Base-by-base conservation (phyloP, 2,329 filamentous ascomycete genomes). In the Trichophaea hybrida region DNA sequence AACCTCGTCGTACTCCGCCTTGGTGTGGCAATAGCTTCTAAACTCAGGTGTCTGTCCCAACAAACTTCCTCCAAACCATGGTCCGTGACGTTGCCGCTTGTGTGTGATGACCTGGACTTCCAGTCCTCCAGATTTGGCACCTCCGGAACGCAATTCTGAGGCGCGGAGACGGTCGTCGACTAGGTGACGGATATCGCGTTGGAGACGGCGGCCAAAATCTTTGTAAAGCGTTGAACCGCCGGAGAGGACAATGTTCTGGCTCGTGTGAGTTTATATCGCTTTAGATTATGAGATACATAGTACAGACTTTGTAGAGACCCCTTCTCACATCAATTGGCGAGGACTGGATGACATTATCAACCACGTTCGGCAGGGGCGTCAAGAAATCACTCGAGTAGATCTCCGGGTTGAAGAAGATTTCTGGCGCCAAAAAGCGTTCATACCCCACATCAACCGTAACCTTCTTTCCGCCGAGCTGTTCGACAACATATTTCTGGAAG, bases 351-450 rank as follows among this genome's bases (percentile, higher is more conserved):
- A 97, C 93, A 59, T 85, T 86, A 71, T 98, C 93, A 63, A 98
- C 94, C 55, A 98, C 93, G 55, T 81, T 86, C 31, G 93, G 93
- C 6, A 98, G 80, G 12, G 93, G 93, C 10, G 93, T 98, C 66
- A 98, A 77, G 77, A 98, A 98, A 72, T 98, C 93, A 67, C 91
- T 97, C 63, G 88, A 95, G 79, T 97, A 97, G 70, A 98, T 98
- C 76, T 98, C 93, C 34, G 93, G 93, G 75, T 98, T 98, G 82
- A 98, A 98, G 76, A 98, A 98, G 71, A 98, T 98, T 74, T 98
- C 93, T 31, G 94, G 94, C 1, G 93, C 93, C 61, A 98, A 79
- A 79, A 98, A 98, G 37, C 93, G 86, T 74, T 98, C 93, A 75
- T 97, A 98, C 57, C 93, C 93, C 57, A 98, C 87, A 69, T 98